Conservation (phyloP, 2,329 filamentous ascomycete species). For the Nothomitra cinnamomea region DNA sequence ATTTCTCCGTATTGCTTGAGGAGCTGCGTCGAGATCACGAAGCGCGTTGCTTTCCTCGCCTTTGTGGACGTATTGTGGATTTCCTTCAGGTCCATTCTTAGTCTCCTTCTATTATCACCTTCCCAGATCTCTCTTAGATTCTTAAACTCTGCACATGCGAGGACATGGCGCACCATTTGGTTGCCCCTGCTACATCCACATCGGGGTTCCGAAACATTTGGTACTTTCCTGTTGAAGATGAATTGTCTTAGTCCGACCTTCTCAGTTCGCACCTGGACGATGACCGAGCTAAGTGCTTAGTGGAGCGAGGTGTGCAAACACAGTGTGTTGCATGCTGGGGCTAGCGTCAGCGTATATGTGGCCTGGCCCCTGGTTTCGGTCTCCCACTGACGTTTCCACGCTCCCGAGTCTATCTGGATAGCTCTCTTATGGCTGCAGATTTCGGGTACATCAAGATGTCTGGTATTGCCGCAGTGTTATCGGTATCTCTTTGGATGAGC, state of each 20-base stretch:
- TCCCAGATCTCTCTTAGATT: constrained; percentile 5
- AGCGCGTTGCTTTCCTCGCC: constrained; percentile 7
- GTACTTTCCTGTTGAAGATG: constrained; percentile 7
- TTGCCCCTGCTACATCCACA: constrained; percentile 6
- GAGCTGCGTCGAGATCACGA: constrained; percentile 9
- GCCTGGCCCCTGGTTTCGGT: neutral
- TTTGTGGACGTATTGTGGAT: constrained; percentile 6
- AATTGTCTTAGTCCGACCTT: constrained; percentile 8
- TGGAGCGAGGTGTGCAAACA: neutral
- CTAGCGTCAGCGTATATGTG: neutral
- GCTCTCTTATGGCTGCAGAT: neutral
- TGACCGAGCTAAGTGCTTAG: constrained; percentile 4
- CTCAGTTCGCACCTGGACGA: constrained; percentile 8
- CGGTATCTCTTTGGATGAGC: neutral
- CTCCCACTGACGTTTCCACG: neutral
- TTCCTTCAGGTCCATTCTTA: constrained; percentile 2
- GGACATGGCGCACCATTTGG: constrained; percentile 6
- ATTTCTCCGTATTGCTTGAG: constrained; percentile 9
- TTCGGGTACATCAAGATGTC: neutral
- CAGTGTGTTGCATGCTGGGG: neutral
- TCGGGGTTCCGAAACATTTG: constrained; percentile 4
- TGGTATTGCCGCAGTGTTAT: neutral
- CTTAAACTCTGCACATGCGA: neutral
- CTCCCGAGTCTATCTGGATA: neutral
- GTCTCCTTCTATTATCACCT: constrained; percentile 4